Base-by-base conservation (phyloP, 257 asterid genomes). In the Thymus mandschuricus region DNA sequence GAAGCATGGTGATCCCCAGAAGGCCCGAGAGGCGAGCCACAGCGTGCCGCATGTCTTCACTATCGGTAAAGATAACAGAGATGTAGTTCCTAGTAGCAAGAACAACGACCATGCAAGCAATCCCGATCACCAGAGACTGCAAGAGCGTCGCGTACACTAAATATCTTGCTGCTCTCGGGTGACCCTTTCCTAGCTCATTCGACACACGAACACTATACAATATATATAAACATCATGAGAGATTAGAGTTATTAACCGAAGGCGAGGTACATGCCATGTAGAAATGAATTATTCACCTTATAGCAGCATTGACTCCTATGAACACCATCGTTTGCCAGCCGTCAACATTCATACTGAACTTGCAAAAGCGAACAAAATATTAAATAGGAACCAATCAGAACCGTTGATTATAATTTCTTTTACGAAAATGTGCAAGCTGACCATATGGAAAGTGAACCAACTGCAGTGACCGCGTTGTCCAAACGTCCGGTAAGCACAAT, bases 381-480 rank as follows among this genome's bases (percentile, higher is more conserved):
- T 81, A 34, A 34, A 2, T 34, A 34, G 38, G 38, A 34, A 34
- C 38, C 38, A 34, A 34, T 34, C 38, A 2, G 38, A 34, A 34
- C 38, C 2, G 38, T 34, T 3, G 38, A 34, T 34, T 34, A 1
- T 34, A 1, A 34, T 21, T 21, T 21, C 21, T 21, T 21, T 21
- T 21, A 21, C 21, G 21, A 21, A 21, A 21, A 21, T 21, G 21
- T 21, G 21, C 21, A 21, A 21, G 21, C 38, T 35, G 40, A 92
- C 98, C 98, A 92, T 57, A 92, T 92, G n/a, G 90, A 82, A 45
- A 92, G 96, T 28, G 98, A 85, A 10, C 94, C 96, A 65, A 92
- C 89, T 1, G 96, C 87, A 69, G 86, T 83, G 5, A 89, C 92
- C 3, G 96, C 96, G 68, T 81, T 74, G 8, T 88, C 78, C 51